Conservation (phyloP, 495 filamentous ascomycete species). For the Talaromyces stipitatus region DNA sequence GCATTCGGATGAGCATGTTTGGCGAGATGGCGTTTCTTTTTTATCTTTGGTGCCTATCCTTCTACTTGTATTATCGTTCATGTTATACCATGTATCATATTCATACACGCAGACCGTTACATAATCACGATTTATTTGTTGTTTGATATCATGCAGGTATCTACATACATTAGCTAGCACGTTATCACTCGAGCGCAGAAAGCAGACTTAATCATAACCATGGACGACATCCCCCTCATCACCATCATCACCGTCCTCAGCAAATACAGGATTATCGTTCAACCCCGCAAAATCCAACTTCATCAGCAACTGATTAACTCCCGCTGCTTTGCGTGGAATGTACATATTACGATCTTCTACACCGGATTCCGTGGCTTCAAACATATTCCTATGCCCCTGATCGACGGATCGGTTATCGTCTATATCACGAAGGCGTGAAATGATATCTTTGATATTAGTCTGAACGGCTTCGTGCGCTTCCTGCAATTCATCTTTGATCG, state of each 20-base stretch:
- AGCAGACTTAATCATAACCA: not conserved
- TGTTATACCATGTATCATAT: not conserved
- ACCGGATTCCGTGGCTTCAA: conserved; percentile 14
- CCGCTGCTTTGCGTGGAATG: conserved; percentile 56
- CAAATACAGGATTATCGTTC: conserved; percentile 12
- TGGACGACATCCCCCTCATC: not conserved
- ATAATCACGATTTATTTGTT: too few relatives aligned
- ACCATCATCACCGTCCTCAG: not conserved
- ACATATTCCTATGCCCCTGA: conserved; percentile 34
- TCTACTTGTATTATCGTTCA: not conserved
- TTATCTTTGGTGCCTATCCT: not conserved
- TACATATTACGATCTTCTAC: conserved; percentile 27
- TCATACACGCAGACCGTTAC: not conserved
- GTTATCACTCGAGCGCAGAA: not conserved
- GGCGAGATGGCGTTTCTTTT: not conserved
- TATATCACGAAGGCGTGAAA: conserved; percentile 51
- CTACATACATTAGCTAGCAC: not conserved
- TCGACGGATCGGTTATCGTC: conserved; percentile 43
- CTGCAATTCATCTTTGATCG: conserved; percentile 51
- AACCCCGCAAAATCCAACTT: conserved; percentile 68
- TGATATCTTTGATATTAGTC: conserved; percentile 53
- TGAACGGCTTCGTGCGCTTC: conserved; percentile 25
- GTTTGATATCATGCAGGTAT: not conserved
- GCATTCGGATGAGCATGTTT: not conserved
- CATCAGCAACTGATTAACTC: conserved; percentile 76